These are phyloP conservation scores for Penicillium salamii DNA, from an alignment of 495 filamentous ascomycete species.

Conservation along the genomic window DNA sequence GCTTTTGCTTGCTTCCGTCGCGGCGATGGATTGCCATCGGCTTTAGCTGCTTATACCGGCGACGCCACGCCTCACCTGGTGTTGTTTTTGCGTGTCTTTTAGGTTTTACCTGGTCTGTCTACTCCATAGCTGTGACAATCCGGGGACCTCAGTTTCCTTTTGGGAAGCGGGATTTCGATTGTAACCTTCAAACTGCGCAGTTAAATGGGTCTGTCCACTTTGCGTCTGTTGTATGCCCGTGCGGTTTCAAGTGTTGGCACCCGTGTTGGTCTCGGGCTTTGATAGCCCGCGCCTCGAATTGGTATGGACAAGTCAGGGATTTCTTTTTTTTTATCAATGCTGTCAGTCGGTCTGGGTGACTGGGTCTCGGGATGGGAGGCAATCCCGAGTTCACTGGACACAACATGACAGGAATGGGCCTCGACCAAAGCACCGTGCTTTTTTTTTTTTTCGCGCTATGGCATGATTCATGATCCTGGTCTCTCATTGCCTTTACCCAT, in stretches of 20 bases:
- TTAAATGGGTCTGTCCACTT: background rate
- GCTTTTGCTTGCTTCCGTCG: background rate
- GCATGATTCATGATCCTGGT: background rate
- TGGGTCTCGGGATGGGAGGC: background rate
- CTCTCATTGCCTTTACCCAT: background rate
- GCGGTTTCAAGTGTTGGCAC: background rate
- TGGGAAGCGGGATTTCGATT: background rate
- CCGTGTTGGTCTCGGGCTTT: background rate
- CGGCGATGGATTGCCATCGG: background rate
- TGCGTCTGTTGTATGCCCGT: background rate
- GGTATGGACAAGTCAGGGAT: background rate
- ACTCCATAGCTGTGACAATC: slow-evolving; percentile 1
- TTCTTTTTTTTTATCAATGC: too few relatives aligned
- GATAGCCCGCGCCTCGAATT: background rate
- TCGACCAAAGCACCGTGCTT: background rate
- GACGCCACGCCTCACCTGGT: background rate
- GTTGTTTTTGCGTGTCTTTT: background rate
- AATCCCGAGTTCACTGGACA: background rate
- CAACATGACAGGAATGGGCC: background rate
- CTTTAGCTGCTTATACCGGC: background rate
- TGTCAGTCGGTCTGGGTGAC: background rate
- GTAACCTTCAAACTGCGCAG: background rate
- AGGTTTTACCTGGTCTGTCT: background rate
- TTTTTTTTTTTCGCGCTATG: background rate
- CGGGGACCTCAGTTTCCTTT: background rate